phyloP scores from a whole-genome alignment of 2,329 filamentous ascomycete species.

The Ophiostoma sp. region DNA sequence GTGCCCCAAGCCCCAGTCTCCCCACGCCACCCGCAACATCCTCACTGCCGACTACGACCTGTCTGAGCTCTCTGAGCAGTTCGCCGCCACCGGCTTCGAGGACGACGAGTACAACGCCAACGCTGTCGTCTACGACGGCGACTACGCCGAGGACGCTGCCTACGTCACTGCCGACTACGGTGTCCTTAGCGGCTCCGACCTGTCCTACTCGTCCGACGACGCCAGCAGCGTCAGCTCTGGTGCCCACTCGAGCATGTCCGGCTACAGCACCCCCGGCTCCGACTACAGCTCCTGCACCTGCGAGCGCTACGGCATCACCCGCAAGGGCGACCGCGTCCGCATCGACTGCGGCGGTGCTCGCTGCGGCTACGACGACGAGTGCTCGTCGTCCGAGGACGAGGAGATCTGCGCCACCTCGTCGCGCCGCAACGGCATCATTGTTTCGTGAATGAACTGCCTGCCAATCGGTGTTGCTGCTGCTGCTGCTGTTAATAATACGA shows the following conservation, averaged over 20 bases:
- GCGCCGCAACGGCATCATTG: conserved; percentile 65
- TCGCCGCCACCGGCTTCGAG: conserved; percentile 62
- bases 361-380: conserved; percentile 77
- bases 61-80: conserved; percentile 77
- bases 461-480: neutral
- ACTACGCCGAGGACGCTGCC: conserved; percentile 21
- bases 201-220: conserved; percentile 72
- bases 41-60: conserved; percentile 76
- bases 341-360: conserved; percentile 89
- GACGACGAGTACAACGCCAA: conserved; percentile 23
- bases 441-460: conserved; percentile 41
- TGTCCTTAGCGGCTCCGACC: conserved; percentile 53
- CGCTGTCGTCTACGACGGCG: conserved; percentile 22
- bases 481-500: conserved; percentile 3
- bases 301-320: conserved; percentile 95
- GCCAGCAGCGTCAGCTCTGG: conserved; percentile 48
- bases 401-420: conserved; percentile 55
- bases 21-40: conserved; percentile 83
- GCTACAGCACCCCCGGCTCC: conserved; percentile 76
- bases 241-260: conserved; percentile 72
- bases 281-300: conserved; percentile 83
- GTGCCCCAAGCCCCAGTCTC: conserved; percentile 85
- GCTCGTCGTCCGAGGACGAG: conserved; percentile 62
- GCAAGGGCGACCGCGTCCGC: conserved; percentile 89
- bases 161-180: conserved; percentile 56